phyloP scores from a whole-genome alignment of 495 filamentous ascomycete species.

The Xylaria sp. region DNA sequence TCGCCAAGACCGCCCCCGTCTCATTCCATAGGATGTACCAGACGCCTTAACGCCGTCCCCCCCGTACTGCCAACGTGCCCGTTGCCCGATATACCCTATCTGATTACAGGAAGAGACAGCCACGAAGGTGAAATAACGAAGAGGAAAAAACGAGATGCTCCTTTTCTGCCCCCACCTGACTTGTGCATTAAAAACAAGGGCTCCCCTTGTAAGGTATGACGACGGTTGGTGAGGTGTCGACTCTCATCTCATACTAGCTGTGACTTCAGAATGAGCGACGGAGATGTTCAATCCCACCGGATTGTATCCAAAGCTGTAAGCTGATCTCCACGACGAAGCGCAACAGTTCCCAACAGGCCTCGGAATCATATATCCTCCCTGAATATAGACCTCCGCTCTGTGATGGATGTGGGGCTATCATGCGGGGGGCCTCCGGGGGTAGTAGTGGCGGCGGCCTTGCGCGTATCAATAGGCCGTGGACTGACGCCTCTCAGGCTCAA shows the following conservation, averaged over 20 bases:
- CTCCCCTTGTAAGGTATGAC: background rate
- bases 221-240: background rate
- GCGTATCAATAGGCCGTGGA: conserved; percentile 58
- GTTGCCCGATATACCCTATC: conserved; percentile 12
- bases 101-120: conserved; percentile 2
- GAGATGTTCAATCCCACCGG: background rate
- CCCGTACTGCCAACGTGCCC: background rate
- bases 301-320: background rate
- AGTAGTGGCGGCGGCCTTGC: conserved; percentile 31
- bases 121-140: background rate
- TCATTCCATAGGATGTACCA: background rate
- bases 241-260: background rate
- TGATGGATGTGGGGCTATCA: conserved; percentile 45
- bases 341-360: background rate
- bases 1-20: background rate
- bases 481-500: conserved; percentile 63
- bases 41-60: conserved; percentile 9
- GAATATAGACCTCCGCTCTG: conserved; percentile 58
- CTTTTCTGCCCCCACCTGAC: background rate
- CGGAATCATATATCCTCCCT: conserved; percentile 53
- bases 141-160: background rate
- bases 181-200: background rate
- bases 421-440: conserved; percentile 37
- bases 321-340: background rate
- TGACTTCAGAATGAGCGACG: background rate